These are phyloP conservation scores for Dendrobium catenatum DNA, from an alignment of 106 monocot genomes.

Conservation along the genomic window DNA sequence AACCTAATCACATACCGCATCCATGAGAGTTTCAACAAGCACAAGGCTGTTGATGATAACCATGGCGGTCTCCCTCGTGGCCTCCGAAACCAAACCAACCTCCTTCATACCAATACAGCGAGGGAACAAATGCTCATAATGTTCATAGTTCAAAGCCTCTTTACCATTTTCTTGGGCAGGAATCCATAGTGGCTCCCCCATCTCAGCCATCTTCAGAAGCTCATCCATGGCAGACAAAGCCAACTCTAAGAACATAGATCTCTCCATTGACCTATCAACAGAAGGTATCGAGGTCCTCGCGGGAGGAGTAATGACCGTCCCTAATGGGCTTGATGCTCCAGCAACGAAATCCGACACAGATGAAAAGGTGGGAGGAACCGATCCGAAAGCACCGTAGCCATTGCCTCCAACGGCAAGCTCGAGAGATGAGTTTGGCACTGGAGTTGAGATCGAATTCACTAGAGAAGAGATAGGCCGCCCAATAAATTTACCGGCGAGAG, in stretches of 20 bases:
- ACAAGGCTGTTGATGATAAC: constrained; percentile 67
- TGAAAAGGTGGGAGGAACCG: constrained; percentile 10
- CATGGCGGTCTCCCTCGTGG: constrained; percentile 59
- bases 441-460: constrained; percentile 3
- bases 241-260: constrained; percentile 54
- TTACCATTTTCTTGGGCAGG: constrained; percentile 16
- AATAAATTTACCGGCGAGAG: constrained; percentile 59
- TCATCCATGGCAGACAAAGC: constrained; percentile 79
- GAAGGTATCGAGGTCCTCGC: background rate
- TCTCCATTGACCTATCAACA: constrained; percentile 46
- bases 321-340: constrained; percentile 13
- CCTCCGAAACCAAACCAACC: constrained; percentile 57
- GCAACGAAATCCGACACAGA: constrained; percentile 9
- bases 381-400: constrained; percentile 8
- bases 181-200: constrained; percentile 72
- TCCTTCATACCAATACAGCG: constrained; percentile 42
- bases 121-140: constrained; percentile 44
- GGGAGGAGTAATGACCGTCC: constrained; percentile 6
- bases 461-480: constrained; percentile 30
- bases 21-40: constrained; percentile 86
- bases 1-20: constrained; percentile 35
- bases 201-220: constrained; percentile 76
- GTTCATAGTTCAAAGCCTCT: constrained; percentile 50
- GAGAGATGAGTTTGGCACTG: constrained; percentile 25
- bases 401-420: constrained; percentile 29